These are phyloP conservation scores for Mycothermus thermophilus DNA, from an alignment of 495 filamentous ascomycete genomes.

Conservation along the genomic window DNA sequence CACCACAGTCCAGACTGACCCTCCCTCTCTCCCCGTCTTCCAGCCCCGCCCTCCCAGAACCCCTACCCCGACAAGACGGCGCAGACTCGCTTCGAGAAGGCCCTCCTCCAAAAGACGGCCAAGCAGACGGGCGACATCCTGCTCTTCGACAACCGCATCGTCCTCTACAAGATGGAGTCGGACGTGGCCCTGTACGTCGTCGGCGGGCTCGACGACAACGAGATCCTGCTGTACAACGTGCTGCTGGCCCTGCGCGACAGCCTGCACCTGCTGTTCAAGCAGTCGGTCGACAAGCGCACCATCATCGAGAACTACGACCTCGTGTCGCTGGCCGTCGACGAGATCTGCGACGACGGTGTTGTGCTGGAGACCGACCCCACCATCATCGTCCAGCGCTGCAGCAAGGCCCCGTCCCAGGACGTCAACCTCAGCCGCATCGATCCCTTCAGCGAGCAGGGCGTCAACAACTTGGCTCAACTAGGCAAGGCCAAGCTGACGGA, in stretches of 20 bases:
- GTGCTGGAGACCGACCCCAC: constrained; percentile 94
- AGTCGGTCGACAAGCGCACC: constrained; percentile 91
- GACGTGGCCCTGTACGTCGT: constrained; percentile 97
- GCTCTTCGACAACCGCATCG: constrained; percentile 84
- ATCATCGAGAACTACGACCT: constrained; percentile 96
- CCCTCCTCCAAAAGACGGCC: constrained; percentile 85
- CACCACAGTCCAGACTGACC: no score
- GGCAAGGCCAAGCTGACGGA: constrained; percentile 86
- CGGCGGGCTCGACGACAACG: constrained; percentile 75
- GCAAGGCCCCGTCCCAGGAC: constrained; percentile 82
- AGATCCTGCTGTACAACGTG: constrained; percentile 90
- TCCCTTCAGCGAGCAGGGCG: constrained; percentile 76
- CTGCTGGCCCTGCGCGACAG: constrained; percentile 78
- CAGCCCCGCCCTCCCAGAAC: constrained; percentile 27
- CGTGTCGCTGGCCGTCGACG: constrained; percentile 83
- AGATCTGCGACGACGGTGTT: constrained; percentile 92
- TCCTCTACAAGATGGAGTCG: constrained; percentile 94
- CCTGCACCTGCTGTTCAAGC: constrained; percentile 83
- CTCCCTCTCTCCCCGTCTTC: background rate
- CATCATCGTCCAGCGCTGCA: constrained; percentile 79
- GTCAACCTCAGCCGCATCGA: constrained; percentile 86
- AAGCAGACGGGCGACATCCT: constrained; percentile 94
- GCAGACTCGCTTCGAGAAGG: constrained; percentile 93
- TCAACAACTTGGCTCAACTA: constrained; percentile 90
- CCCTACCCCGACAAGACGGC: constrained; percentile 85